Percentiles rank a stretch among this genome's conserved stretches.
Conservation (phyloP, 768 basidiomycete species). For the Boletellus sp. region DNA sequence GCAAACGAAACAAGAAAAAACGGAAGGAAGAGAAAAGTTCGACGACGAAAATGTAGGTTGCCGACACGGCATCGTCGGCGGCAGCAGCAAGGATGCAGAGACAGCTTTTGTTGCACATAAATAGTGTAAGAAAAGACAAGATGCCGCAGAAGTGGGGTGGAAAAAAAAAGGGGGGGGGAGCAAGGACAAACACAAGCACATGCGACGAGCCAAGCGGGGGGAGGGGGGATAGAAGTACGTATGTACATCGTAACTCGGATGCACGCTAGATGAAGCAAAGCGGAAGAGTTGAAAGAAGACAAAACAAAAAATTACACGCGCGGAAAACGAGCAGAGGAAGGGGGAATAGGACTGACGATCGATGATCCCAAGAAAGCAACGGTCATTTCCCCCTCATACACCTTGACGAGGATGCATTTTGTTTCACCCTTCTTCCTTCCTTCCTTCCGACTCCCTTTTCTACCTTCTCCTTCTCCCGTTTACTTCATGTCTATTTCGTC, state of each 20-base stretch:
- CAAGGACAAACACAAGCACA: constrained; percentile 1
- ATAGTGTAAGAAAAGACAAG: constrained; percentile 13
- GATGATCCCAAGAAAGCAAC: constrained; percentile 7
- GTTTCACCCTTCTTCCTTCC: not conserved
- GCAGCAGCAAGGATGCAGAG: not conserved
- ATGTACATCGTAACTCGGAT: constrained; percentile 15
- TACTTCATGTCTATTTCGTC: constrained; percentile 37
- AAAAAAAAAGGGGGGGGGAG: not conserved
- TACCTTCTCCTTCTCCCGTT: not conserved
- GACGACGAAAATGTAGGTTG: constrained; percentile 1
- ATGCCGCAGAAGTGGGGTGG: constrained; percentile 6
- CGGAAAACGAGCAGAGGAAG: constrained; percentile 2
- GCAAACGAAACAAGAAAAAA: not conserved
- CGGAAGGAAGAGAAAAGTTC: constrained; percentile 2
- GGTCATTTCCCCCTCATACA: constrained; percentile 4
- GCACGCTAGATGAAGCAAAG: constrained; percentile 12
- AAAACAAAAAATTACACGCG: constrained; percentile 3
- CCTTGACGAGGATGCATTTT: constrained; percentile 1
- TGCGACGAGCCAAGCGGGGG: constrained; percentile 1
- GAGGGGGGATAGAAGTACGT: constrained; percentile 3
- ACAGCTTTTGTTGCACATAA: constrained; percentile 30
- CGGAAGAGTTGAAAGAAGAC: not conserved
- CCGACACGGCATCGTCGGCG: too few relatives aligned
- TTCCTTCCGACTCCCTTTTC: constrained; percentile 1
- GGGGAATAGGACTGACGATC: constrained; percentile 6